A percentile compares a stretch with the other conserved stretches of the same genome.
phyloP scores from a whole-genome alignment of 306 rosid species.

The Crotalaria pallida region DNA sequence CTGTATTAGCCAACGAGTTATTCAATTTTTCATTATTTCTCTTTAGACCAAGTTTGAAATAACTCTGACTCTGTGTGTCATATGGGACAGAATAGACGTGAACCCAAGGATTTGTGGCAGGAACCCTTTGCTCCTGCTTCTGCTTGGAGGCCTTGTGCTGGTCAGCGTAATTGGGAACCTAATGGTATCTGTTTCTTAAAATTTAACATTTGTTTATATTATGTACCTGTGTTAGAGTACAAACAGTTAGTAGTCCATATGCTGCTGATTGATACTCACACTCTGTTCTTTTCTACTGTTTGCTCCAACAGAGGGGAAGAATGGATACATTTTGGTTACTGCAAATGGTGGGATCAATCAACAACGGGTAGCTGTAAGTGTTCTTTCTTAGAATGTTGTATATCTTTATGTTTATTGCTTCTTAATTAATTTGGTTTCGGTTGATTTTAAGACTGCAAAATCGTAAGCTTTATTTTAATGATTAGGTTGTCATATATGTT shows the following conservation, averaged over 20 bases:
- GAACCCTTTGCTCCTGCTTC: constrained; percentile 86
- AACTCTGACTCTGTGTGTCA: constrained; percentile 27
- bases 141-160: constrained; percentile 89
- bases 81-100: constrained; percentile 66
- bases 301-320: constrained; percentile 55
- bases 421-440: constrained; percentile 4
- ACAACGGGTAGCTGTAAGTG: constrained; percentile 93
- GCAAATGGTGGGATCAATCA: constrained; percentile 99
- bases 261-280: constrained; percentile 26
- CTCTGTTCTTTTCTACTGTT: constrained; percentile 22
- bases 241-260: background rate
- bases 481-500: background rate
- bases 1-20: background rate
- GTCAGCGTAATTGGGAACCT: constrained; percentile 77
- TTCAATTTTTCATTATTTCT: background rate
- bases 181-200: constrained; percentile 39
- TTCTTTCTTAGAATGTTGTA: constrained; percentile 15
- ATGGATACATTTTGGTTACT: constrained; percentile 84
- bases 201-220: background rate
- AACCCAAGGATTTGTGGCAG: constrained; percentile 94
- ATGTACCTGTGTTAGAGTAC: constrained; percentile 13
- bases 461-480: background rate
- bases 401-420: constrained; percentile 12
- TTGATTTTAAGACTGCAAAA: constrained; percentile 4
- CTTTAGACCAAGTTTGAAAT: constrained; percentile 20